These are phyloP conservation scores for Calonectria ilicicola DNA, from an alignment of 2,329 filamentous ascomycete species.

Conservation along the genomic window DNA sequence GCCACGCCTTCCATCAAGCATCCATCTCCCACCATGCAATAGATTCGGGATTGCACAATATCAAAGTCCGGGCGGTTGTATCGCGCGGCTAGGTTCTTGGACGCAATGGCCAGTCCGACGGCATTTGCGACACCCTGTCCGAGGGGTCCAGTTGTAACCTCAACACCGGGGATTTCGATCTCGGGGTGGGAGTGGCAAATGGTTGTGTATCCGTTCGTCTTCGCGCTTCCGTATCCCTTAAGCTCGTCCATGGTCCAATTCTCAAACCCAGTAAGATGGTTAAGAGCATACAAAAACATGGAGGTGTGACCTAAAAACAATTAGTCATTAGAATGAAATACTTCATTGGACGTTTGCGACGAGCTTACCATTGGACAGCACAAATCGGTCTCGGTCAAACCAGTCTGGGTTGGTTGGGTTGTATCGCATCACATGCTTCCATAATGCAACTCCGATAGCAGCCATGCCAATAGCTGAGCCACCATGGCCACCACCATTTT, in stretches of 20 bases:
- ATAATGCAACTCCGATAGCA: conserved; percentile 54
- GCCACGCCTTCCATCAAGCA: conserved; percentile 68
- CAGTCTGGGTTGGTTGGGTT: conserved; percentile 62
- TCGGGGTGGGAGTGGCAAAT: conserved; percentile 65
- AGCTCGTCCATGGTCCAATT: conserved; percentile 65
- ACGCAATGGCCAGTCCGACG: conserved; percentile 66
- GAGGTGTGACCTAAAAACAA: conserved; percentile 55
- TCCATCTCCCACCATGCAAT: conserved; percentile 67
- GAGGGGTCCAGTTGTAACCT: conserved; percentile 68
- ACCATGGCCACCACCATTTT: conserved; percentile 26
- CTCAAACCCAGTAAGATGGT: conserved; percentile 63
- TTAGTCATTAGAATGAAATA: too few species aligned
- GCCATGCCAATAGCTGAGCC: conserved; percentile 27
- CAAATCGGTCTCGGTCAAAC: conserved; percentile 71
- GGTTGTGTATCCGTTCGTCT: conserved; percentile 46
- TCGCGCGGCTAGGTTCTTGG: conserved; percentile 62
- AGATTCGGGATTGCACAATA: conserved; percentile 62
- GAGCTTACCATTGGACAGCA: conserved; percentile 64
- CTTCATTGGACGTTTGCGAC: neutral
- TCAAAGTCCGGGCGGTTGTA: conserved; percentile 63
- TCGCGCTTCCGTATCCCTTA: conserved; percentile 56
- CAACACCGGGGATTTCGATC: conserved; percentile 66
- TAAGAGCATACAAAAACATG: conserved; percentile 62
- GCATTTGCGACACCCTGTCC: conserved; percentile 69
- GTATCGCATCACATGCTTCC: conserved; percentile 71